A percentile compares a stretch with the other conserved stretches of the same genome.
Evolutionary conservation across 2,329 filamentous ascomycete genomes (phyloP).

Genomic region (Epichloe festucae): DNA sequence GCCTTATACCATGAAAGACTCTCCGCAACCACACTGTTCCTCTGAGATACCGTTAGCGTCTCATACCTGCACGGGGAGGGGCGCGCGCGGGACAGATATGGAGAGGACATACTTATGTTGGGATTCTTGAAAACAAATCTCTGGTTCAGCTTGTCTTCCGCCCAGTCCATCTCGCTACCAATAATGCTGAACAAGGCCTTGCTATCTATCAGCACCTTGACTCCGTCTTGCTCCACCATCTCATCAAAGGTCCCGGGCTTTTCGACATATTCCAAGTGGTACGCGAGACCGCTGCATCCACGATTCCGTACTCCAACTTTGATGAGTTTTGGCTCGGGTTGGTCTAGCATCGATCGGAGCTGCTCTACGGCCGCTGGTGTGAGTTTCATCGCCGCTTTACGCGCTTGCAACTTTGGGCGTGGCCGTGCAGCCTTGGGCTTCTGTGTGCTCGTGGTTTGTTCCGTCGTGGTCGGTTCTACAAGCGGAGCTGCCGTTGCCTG

Average conservation of each 20-base stretch:
- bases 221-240: conserved; percentile 85
- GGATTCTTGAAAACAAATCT: conserved; percentile 93
- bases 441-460: conserved; percentile 25
- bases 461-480: conserved; percentile 5
- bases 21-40: conserved; percentile 90
- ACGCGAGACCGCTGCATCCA: conserved; percentile 86
- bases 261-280: conserved; percentile 90
- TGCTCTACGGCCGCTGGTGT: conserved; percentile 70
- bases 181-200: conserved; percentile 98
- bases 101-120: conserved; percentile 77
- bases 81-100: background rate
- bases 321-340: conserved; percentile 85
- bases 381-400: conserved; percentile 85
- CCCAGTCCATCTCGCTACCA: conserved; percentile 98
- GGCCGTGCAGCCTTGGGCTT: conserved; percentile 40
- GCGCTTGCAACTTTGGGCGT: conserved; percentile 36
- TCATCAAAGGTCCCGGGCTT: conserved; percentile 83
- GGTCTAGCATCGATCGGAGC: conserved; percentile 61
- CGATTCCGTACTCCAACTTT: conserved; percentile 88
- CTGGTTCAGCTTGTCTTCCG: conserved; percentile 86
- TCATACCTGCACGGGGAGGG: conserved; percentile 17
- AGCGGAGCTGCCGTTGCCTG: conserved; percentile 10
- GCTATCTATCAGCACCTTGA: conserved; percentile 91
- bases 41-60: conserved; percentile 38
- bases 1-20: conserved; percentile 75